Evolutionary conservation across 1,284 basidiomycete genomes (phyloP).

Genomic region (Cystobasidium sp.): DNA sequence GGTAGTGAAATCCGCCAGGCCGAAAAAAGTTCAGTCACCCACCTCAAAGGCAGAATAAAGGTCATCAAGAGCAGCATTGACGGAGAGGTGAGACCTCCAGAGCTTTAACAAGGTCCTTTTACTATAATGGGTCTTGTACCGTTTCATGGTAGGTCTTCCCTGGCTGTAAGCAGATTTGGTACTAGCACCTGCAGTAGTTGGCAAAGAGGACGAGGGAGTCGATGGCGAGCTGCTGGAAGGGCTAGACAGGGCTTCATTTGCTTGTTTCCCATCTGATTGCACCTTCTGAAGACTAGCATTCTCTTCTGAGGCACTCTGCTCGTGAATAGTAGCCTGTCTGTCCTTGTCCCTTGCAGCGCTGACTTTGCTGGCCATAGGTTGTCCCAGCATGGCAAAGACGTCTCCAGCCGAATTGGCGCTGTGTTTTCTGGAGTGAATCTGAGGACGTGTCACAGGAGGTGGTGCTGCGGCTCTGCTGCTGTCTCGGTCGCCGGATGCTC

Average conservation of each 20-base stretch:
- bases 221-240: conserved; percentile 33
- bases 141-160: conserved; percentile 10
- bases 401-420: conserved; percentile 42
- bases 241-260: conserved; percentile 16
- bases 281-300: not conserved
- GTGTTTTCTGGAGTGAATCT: conserved; percentile 32
- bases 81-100: conserved; percentile 22
- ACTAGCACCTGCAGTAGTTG: not conserved
- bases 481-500: conserved; percentile 3
- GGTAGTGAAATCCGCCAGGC: not conserved
- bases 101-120: conserved; percentile 26
- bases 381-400: conserved; percentile 41
- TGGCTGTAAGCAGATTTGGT: conserved; percentile 1
- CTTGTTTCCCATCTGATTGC: not conserved
- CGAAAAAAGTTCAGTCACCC: conserved; percentile 19
- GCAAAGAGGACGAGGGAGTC: conserved; percentile 31
- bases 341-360: conserved; percentile 30
- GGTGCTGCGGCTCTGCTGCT: not conserved
- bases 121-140: conserved; percentile 31
- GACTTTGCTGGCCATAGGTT: conserved; percentile 27
- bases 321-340: conserved; percentile 17
- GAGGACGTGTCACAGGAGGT: not conserved
- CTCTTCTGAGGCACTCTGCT: conserved; percentile 11
- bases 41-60: conserved; percentile 39
- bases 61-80: conserved; percentile 20